Base-by-base conservation (phyloP, 768 basidiomycete species). In the Suillus brevipes region DNA sequence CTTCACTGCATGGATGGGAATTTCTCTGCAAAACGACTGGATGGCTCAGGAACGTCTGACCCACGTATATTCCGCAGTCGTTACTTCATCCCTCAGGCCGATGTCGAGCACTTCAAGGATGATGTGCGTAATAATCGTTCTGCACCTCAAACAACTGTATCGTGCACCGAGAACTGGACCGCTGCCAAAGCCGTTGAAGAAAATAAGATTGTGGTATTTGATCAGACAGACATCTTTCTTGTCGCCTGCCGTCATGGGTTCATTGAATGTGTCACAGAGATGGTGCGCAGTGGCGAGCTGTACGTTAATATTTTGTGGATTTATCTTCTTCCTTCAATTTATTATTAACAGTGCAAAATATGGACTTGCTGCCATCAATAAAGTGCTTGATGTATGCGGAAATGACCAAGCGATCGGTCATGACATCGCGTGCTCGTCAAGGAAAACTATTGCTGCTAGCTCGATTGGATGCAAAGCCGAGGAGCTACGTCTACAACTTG, bases 151-250 rank as follows among this genome's bases (percentile, higher is more conserved):
- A 36, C 36, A 36, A 36, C 36, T 36, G 40, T 40, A 16, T 40
- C 40, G 0, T 79, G 77, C 65, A 71, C 73, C 1, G 65, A 76
- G 31, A 76, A 75, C 49, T 79, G 78, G 80, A 78, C 74, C 58
- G 76, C 74, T 4, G 72, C 72, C 1, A 67, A 70, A 1, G 64
- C 68, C 0, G 72, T 77, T 34, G 66, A 69, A 5, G 64, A 69
- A 37, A 78, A 78, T 61, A 68, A 69, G 40, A 75, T 77, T 73
- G 77, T 73, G 75, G 67, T 78, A 9, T 82, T 78, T 62, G 64
- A 75, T 0, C 76, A 81, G 69, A 73, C 76, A 0, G 79, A 80
- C 0, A 69, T 80, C 6, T 82, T 82, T 66, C 69, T 78, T 0
- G 61, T 67, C 60, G 72, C 71, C 2, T 80, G 80, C 65, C 69